Conservation (phyloP, 495 filamentous ascomycete genomes). For the Daldinia concentrica region DNA sequence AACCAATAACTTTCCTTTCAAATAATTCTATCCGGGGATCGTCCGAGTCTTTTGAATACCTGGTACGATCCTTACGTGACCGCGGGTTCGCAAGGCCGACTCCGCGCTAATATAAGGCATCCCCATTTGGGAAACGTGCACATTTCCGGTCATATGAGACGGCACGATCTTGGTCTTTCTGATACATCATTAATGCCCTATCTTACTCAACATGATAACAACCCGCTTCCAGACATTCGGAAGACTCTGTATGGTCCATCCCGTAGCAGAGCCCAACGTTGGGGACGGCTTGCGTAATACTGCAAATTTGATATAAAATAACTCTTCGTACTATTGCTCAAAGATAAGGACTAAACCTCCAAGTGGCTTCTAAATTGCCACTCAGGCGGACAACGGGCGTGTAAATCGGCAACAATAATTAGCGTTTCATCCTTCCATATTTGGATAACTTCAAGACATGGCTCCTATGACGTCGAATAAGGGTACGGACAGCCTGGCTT, state of each 20-base stretch:
- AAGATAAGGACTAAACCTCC: neutral
- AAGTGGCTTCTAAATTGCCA: neutral
- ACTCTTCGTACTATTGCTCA: neutral
- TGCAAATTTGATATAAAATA: neutral
- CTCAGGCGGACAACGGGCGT: neutral
- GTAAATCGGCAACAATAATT: neutral
- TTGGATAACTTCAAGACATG: neutral
- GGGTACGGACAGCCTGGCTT: neutral
- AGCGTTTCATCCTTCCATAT: neutral
- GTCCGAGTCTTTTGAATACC: neutral
- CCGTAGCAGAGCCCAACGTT: neutral
- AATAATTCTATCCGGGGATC: neutral
- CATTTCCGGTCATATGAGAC: slow-evolving; percentile 1
- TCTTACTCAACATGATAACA: neutral
- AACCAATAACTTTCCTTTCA: slow-evolving; percentile 1
- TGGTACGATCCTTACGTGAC: neutral
- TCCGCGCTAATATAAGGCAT: slow-evolving; percentile 4
- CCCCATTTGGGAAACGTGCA: neutral
- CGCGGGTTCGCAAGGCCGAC: neutral
- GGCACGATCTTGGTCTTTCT: neutral
- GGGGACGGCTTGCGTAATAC: neutral
- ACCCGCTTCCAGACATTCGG: neutral
- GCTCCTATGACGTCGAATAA: neutral
- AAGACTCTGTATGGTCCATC: neutral
- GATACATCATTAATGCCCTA: slow-evolving; percentile 2